Evolutionary conservation across 768 basidiomycete species (phyloP), one percentile per base, ranked within the genome.

Genomic region (Amanita molliuscula): DNA sequence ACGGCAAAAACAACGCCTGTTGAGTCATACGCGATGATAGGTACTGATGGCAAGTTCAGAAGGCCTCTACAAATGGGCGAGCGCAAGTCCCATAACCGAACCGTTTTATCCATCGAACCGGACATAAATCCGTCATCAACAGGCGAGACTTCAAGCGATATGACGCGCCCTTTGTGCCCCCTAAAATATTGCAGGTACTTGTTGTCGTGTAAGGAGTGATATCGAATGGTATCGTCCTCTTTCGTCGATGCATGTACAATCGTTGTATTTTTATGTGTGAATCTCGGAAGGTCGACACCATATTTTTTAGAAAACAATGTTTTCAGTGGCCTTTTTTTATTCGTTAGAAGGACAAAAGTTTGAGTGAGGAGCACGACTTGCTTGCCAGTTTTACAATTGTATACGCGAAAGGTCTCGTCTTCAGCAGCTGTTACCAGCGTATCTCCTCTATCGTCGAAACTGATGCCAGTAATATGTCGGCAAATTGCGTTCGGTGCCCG

Each of bases 51-150:
- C 16, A 93, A 73, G 58, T 80, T 79, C 48, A 93, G 71, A 23
- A 86, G 72, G 21, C 93, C 93, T 50, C 86, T 77, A 61, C 90
- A 92, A 20, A 72, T 70, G 0, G 82, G 79, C 10, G 82, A 71
- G 40, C 94, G 83, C 35, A 97, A 75, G 66, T 99, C 96, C 96
- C 96, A 99, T 15, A 98, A 68, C 23, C 95, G 81, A 16, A 98
- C 94, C 1, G 93, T 97, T 59, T 85, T 89, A 71, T 99, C 96
- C 62, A 89, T 71, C 0, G 94, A 89, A 2, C 83, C 88, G 9
- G 95, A 96, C 76, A 99, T 85, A 71, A 99, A 98, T 1, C 87
- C 87, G 59, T 98, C 94, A 60, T 97, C 89, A 1, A 86, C 75
- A 1, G 96, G 96, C 0, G 88, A 91, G 50, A 98, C 81, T 62